Evolutionary conservation across 345 rosid genomes (phyloP), one percentile per base, ranked within the genome.

Genomic region (Brassica carinata): DNA sequence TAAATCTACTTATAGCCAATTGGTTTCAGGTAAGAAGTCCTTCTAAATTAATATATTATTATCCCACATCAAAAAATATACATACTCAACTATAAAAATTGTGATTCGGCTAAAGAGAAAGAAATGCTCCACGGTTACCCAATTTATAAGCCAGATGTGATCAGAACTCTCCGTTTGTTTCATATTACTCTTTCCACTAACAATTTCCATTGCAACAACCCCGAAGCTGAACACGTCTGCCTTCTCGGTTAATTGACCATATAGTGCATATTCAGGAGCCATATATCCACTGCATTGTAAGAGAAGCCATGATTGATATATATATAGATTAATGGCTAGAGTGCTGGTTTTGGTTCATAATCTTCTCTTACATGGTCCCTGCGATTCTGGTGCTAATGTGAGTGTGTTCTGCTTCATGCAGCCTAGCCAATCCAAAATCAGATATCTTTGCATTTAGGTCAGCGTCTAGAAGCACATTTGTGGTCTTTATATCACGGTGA

Each of bases 391-490:
- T 89, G 81, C 82, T 89, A 30, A 89, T 85, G 69, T 87, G 92
- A 40, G 81, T 82, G 40, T 87, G 78, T 13, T 85, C 92, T 53
- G 69, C 87, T 14, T 81, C 87, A 11, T 84, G 31, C 33, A 87
- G 90, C 81, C 82, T 85, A 58, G 94, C 92, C 78, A 90, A 64
- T 13, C 94, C 94, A 67, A 90, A 90, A 58, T 90, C 94, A 0
- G 92, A 90, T 73, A 90, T 90, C 71, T 85, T 90, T 2, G 92
- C 86, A 69, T 86, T 89, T 2, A 89, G 82, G 64, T 86, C 84
- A 1, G 26, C 55, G 38, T 90, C 89, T 19, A 90, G 89, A 17
- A 89, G 65, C 8, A 61, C 65, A 26, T 61, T 61, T 4, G 33
- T 61, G 65, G 33, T 26, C 6, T 61, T 61, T 66, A 90, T 90